Conservation (phyloP, 306 rosid genomes). For the Lagenaria siceraria region DNA sequence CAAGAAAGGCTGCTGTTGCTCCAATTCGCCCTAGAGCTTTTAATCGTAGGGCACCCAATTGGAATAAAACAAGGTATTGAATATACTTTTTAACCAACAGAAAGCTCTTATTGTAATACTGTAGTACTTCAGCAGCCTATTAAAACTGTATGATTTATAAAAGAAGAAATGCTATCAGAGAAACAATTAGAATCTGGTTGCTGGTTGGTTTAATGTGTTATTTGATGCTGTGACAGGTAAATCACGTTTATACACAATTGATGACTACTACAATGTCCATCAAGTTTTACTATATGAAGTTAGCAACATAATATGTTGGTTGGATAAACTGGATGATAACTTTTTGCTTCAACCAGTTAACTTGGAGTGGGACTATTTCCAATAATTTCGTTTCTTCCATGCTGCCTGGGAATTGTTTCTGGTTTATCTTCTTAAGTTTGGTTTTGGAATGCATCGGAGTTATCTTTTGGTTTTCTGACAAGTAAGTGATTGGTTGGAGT, state of each 20-base stretch:
- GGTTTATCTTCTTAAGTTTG: conserved; percentile 25
- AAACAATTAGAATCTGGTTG: background rate
- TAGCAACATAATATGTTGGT: conserved; percentile 11
- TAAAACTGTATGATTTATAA: background rate
- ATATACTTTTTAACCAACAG: background rate
- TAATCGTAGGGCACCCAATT: conserved; percentile 37
- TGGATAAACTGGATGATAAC: conserved; percentile 21
- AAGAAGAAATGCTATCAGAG: background rate
- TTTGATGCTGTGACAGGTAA: conserved; percentile 52
- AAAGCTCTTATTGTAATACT: background rate
- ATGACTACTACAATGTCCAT: conserved; percentile 40
- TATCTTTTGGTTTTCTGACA: background rate
- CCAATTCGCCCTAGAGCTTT: conserved; percentile 42
- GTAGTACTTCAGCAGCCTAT: background rate
- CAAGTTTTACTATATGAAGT: conserved; percentile 15
- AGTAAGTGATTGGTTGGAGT: background rate
- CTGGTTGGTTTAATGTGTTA: background rate
- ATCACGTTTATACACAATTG: conserved; percentile 32
- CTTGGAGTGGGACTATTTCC: conserved; percentile 31
- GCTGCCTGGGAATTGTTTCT: conserved; percentile 39
- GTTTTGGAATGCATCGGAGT: background rate
- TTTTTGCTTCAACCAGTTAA: conserved; percentile 35
- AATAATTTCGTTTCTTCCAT: conserved; percentile 27
- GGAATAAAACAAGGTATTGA: conserved; percentile 73
- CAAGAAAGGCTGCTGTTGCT: conserved; percentile 57